These are phyloP conservation scores for Podila epicladia DNA, from an alignment of 192 early-diverging fungal genomes.

Conservation along the genomic window DNA sequence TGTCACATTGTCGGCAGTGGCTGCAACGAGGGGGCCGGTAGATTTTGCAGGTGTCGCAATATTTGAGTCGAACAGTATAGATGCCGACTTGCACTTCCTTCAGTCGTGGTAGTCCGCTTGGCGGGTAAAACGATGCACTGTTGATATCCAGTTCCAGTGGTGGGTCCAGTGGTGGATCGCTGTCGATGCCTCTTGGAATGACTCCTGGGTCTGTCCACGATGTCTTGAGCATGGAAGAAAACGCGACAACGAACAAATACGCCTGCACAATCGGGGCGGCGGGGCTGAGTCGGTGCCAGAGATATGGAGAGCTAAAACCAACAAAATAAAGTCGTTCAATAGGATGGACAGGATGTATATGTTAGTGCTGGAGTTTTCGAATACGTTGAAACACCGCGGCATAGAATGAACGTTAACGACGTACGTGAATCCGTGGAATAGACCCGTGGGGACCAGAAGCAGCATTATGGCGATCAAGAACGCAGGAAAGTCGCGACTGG, in stretches of 20 bases:
- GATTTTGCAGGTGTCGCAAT: constrained; percentile 89
- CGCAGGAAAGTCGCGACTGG: constrained; percentile 69
- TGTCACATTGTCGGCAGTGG: constrained; percentile 90
- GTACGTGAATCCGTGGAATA: constrained; percentile 70
- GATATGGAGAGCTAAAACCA: constrained; percentile 66
- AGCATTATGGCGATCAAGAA: constrained; percentile 69
- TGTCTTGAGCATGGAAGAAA: constrained; percentile 76
- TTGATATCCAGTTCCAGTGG: constrained; percentile 57
- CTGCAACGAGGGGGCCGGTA: constrained; percentile 89
- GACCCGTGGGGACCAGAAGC: constrained; percentile 63
- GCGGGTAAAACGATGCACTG: constrained; percentile 39
- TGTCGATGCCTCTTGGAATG: constrained; percentile 76
- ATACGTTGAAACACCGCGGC: neutral
- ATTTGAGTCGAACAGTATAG: constrained; percentile 77
- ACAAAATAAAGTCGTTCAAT: neutral
- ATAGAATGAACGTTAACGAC: constrained; percentile 1
- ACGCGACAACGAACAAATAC: constrained; percentile 68
- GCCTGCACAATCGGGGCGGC: constrained; percentile 73
- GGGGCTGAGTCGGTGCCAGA: constrained; percentile 69
- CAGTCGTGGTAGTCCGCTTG: constrained; percentile 50
- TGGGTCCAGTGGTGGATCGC: constrained; percentile 61
- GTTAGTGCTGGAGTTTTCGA: too few relatives aligned
- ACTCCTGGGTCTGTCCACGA: constrained; percentile 82
- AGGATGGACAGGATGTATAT: too few relatives aligned
- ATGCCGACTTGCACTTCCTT: constrained; percentile 72